Evolutionary conservation across 1,284 basidiomycete species (phyloP), one percentile per base, ranked within the genome.

Genomic region (Ceratobasidium sp.): DNA sequence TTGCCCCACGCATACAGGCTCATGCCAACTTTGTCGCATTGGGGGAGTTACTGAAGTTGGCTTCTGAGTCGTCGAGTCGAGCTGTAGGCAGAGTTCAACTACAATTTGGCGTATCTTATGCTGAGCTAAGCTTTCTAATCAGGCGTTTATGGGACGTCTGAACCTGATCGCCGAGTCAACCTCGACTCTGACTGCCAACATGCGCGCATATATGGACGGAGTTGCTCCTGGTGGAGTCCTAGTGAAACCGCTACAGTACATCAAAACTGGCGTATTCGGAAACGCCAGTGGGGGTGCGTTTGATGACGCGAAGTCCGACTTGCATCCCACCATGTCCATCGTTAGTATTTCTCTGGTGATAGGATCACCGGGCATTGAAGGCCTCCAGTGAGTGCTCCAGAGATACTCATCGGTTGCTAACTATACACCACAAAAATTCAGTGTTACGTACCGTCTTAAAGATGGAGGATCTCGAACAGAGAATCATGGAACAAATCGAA

Each of bases 181-280:
- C 7, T 29, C 54, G 14, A 58, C 54, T 37, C 19, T 58, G 13
- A 22, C 22, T 13, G 6, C 54, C 31, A 29, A 58, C 16, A 58
- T 58, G 54, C n/a, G 54, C 22, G 54, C 54, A 58, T 58, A 58
- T 14, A 58, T 14, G 54, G 19, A 34, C 54, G 54, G 13, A 3
- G 54, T 58, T 4, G 54, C 54, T n/a, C 54, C 54, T 14, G 54
- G 54, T 11, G 54, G 54, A 7, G 31, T n/a, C 1, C 54, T 58
- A 1, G 54, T 58, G 14, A 58, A 37, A 31, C 54, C 54, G 31
- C 49, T 4, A 8, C 8, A 3, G 8, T 51, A 51, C 24, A 22
- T 22, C 49, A 51, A 6, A 22, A 13, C 49, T 51, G 8, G 49
- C 49, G 4, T 51, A 1, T 14, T 22, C n/a, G 49, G 49, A 9